A percentile compares a stretch with the other conserved stretches of the same genome.
Evolutionary conservation across 768 basidiomycete genomes (phyloP).

Genomic region (Xerocomus potaroensis): DNA sequence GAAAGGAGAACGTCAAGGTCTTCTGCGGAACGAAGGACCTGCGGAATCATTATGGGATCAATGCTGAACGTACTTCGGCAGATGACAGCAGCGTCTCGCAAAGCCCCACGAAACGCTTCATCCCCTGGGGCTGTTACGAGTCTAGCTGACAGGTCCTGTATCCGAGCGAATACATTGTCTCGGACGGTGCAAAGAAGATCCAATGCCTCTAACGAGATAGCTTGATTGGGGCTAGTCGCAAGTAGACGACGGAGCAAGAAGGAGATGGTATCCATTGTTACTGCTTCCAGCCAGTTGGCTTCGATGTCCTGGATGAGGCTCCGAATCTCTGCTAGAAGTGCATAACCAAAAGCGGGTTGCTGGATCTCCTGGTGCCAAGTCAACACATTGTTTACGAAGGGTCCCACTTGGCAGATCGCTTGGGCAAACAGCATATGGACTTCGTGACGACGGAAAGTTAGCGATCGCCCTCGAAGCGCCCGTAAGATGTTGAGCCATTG

Average conservation of each 20-base stretch:
- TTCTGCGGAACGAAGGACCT: slow-evolving; percentile 13
- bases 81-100: slow-evolving; percentile 34
- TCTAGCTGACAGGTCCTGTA: slow-evolving; percentile 27
- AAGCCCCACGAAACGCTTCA: slow-evolving; percentile 13
- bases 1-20: slow-evolving; percentile 24
- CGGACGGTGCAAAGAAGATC: slow-evolving; percentile 32
- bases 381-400: slow-evolving; percentile 8
- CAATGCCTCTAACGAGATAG: slow-evolving; percentile 15
- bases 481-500: slow-evolving; percentile 51
- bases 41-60: neutral
- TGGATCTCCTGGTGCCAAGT: slow-evolving; percentile 42
- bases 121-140: slow-evolving; percentile 12
- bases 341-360: slow-evolving; percentile 29
- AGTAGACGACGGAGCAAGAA: slow-evolving; percentile 37
- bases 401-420: slow-evolving; percentile 42
- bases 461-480: slow-evolving; percentile 35
- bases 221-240: slow-evolving; percentile 13
- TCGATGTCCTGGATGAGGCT: slow-evolving; percentile 31
- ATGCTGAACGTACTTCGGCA: slow-evolving; percentile 35
- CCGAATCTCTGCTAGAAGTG: slow-evolving; percentile 34
- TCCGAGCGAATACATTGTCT: slow-evolving; percentile 32
- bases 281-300: slow-evolving; percentile 39
- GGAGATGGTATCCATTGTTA: slow-evolving; percentile 32
- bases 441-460: slow-evolving; percentile 37
- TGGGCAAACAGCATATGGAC: slow-evolving; percentile 43